phyloP scores from a whole-genome alignment of 164 flowering plant genomes.

The Aristolochia fimbriata region DNA sequence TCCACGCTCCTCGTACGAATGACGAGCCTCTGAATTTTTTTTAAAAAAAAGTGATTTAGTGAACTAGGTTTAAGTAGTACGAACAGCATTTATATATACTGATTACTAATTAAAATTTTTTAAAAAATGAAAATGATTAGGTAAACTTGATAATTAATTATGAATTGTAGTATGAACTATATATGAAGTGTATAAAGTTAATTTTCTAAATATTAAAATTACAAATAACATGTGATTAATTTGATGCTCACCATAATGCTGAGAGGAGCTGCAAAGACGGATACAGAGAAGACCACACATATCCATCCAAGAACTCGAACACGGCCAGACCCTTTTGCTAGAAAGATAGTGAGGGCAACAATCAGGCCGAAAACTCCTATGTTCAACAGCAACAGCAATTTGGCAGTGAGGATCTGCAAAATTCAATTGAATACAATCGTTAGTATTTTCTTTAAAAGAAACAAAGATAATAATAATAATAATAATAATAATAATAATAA shows the following conservation, averaged over 20 bases:
- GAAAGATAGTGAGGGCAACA: constrained; percentile 25
- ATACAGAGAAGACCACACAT: constrained; percentile 45
- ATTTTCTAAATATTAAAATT: neutral
- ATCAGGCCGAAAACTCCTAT: constrained; percentile 39
- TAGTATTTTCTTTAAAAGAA: too few species aligned
- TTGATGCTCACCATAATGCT: constrained; percentile 47
- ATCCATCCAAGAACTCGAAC: constrained; percentile 55
- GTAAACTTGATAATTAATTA: too few species aligned
- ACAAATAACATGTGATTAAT: too few species aligned
- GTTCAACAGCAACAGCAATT: constrained; percentile 36
- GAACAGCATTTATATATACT: too few species aligned
- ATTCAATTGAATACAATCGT: neutral
- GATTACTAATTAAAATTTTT: too few species aligned
- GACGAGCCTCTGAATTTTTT: constrained; percentile 59
- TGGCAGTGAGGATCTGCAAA: constrained; percentile 37
- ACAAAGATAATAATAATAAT: too few species aligned
- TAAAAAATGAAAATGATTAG: too few species aligned
- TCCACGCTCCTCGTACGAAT: constrained; percentile 66
- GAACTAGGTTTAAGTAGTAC: too few species aligned
- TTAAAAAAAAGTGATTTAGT: too few species aligned
- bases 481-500: too few species aligned
- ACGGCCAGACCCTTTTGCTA: constrained; percentile 31
- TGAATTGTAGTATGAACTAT: too few species aligned
- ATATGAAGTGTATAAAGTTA: too few species aligned
- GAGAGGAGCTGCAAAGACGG: constrained; percentile 73